Evolutionary conservation across 768 basidiomycete species (phyloP), one percentile per base, ranked within the genome.

Genomic region (Podaxis sp.): DNA sequence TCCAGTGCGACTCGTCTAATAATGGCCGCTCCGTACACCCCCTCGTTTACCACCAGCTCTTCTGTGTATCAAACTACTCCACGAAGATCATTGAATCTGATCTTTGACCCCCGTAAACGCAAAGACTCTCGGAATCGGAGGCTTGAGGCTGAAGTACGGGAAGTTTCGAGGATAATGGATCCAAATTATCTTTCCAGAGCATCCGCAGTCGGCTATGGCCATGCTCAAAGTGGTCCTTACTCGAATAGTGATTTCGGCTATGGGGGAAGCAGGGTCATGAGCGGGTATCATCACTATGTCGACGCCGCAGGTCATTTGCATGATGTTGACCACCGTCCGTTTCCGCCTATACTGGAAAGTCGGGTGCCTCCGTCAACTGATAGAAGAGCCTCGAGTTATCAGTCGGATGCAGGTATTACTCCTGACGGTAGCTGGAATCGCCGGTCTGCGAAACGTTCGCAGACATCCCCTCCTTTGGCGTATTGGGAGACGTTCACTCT

Each of bases 401-500:
- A 19, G n/a, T 19, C 9, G 19, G 8, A 8, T 9, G 5, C 8
- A 26, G 26, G 11, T 24, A 15, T 12, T 26, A 0, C 12, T 24
- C 11, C 3, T 9, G 49, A 12, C 11, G 49, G 24, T 51, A 12
- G 19, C 3, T n/a, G 48, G 22, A n/a, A 22, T 1, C 48, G 7
- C 4, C 9, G 2, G 48, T 24, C 12, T 5, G n/a, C 5, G 15
- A 44, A n/a, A 19, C 13, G 0, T 26, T 28, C 9, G 12, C 13
- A 12, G 19, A 24, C 4, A 3, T 22, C 26, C 0, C 28, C 40
- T 36, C 39, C 36, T 7, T 5, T 19, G 11, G 54, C 61, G 4
- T 63, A 63, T 49, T 63, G 61, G 61, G 61, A 63, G 28, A 63
- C 61, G 7, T 61, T 61, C 36, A 44, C 6, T 22, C 3, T 48